phyloP scores from a whole-genome alignment of 306 rosid genomes.

The Carpinus fangiana region DNA sequence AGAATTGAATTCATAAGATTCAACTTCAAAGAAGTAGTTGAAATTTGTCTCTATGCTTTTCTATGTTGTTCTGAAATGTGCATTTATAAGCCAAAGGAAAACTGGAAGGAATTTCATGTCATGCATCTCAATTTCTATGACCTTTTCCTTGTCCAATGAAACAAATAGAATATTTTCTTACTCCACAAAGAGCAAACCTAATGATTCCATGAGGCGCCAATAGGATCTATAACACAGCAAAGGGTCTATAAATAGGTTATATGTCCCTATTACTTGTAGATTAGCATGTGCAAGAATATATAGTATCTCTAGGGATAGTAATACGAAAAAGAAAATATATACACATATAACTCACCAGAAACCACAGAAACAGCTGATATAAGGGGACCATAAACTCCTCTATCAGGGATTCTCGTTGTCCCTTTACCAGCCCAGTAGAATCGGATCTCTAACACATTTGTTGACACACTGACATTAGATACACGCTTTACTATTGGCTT shows the following conservation, averaged over 20 bases:
- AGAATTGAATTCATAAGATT: not conserved
- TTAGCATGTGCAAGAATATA: not conserved
- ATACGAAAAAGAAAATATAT: not conserved
- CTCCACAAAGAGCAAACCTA: not conserved
- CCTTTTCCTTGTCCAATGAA: not conserved
- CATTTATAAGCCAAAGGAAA: not conserved
- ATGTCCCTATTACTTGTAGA: too few relatives aligned
- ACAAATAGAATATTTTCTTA: not conserved
- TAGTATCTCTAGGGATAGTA: not conserved
- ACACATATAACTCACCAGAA: slow-evolving; percentile 47
- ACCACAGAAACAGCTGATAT: slow-evolving; percentile 66
- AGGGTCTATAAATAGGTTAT: too few relatives aligned
- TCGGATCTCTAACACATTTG: slow-evolving; percentile 55
- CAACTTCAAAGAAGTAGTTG: not conserved
- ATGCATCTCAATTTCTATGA: not conserved
- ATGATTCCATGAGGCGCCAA: too few relatives aligned
- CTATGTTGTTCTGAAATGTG: not conserved
- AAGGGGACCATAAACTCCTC: slow-evolving; percentile 73
- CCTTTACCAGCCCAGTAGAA: slow-evolving; percentile 68
- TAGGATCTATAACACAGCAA: too few relatives aligned
- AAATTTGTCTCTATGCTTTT: not conserved
- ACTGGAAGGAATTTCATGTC: not conserved
- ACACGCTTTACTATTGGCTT: slow-evolving; percentile 37
- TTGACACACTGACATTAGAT: slow-evolving; percentile 40
- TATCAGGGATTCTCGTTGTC: slow-evolving; percentile 56